These are phyloP conservation scores for Russula lepida DNA, from an alignment of 768 basidiomycete species.

Conservation along the genomic window DNA sequence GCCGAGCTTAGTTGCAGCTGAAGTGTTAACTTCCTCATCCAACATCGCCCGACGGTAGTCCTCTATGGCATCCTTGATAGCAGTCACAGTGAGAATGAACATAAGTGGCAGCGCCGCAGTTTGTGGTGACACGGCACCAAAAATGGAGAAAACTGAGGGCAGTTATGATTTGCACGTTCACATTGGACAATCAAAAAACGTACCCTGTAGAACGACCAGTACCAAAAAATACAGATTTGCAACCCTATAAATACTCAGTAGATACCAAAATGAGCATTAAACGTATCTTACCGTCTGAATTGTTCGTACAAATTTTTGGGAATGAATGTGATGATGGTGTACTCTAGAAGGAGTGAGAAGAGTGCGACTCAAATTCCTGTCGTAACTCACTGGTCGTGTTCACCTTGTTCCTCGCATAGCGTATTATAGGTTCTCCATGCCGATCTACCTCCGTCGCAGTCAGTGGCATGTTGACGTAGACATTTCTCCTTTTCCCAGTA, in stretches of 20 bases:
- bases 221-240: conserved; percentile 91
- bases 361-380: not conserved
- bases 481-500: conserved; percentile 52
- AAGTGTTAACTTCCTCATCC: conserved; percentile 93
- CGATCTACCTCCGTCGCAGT: conserved; percentile 56
- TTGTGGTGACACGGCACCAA: conserved; percentile 78
- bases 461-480: conserved; percentile 74
- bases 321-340: conserved; percentile 82
- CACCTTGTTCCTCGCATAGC: conserved; percentile 91
- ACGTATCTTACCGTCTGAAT: conserved; percentile 58
- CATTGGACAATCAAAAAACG: not conserved
- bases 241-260: conserved; percentile 37
- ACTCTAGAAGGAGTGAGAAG: conserved; percentile 44
- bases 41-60: conserved; percentile 84
- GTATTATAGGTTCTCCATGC: conserved; percentile 65
- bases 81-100: conserved; percentile 83
- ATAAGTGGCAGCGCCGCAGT: conserved; percentile 79
- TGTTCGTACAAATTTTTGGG: conserved; percentile 95
- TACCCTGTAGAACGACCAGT: conserved; percentile 74
- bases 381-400: conserved; percentile 74
- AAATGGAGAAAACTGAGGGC: conserved; percentile 71
- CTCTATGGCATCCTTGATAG: conserved; percentile 92
- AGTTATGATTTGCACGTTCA: conserved; percentile 14
- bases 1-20: conserved; percentile 81
- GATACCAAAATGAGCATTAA: not conserved